Percentiles rank a stretch among this genome's conserved stretches.
Evolutionary conservation across 2,329 filamentous ascomycete genomes (phyloP).

Genomic region (Arthrobotrys sinensis): DNA sequence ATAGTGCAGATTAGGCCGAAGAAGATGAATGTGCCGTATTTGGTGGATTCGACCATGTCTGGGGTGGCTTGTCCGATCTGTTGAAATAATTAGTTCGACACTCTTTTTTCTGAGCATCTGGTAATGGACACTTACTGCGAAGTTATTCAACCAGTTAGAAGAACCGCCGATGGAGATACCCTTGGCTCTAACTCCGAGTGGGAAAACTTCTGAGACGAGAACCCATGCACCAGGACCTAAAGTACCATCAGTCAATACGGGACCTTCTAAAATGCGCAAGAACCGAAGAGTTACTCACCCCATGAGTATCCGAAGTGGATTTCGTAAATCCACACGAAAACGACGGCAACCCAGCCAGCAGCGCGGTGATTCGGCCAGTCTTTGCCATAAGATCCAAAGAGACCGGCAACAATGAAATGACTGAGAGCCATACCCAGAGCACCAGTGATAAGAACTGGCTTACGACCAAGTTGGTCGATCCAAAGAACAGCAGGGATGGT

Average conservation of each 20-base stretch:
- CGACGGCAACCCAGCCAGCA: constrained; percentile 73
- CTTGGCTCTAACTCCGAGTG: constrained; percentile 75
- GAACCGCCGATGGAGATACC: constrained; percentile 77
- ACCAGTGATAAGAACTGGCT: constrained; percentile 70
- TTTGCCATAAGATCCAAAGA: constrained; percentile 72
- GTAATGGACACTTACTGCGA: constrained; percentile 68
- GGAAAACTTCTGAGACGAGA: constrained; percentile 75
- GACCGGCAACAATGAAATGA: constrained; percentile 71
- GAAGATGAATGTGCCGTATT: constrained; percentile 75
- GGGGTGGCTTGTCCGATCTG: constrained; percentile 76
- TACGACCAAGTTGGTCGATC: constrained; percentile 70
- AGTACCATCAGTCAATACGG: constrained; percentile 55
- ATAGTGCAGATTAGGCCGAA: constrained; percentile 73
- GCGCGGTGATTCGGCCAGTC: constrained; percentile 71
- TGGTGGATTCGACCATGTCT: constrained; percentile 74
- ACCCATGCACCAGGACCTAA: neutral
- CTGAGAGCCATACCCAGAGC: constrained; percentile 69
- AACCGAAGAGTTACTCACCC: constrained; percentile 67
- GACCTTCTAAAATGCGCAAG: constrained; percentile 45
- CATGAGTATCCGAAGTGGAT: constrained; percentile 75
- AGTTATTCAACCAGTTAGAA: constrained; percentile 77
- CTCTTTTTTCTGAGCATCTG: neutral
- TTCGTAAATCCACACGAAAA: constrained; percentile 76
- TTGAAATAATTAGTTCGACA: constrained; percentile 11
- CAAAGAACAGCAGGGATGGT: constrained; percentile 72